Evolutionary conservation across 768 basidiomycete genomes (phyloP), one percentile per base, ranked within the genome.

Genomic region (Boletus barrowsii): DNA sequence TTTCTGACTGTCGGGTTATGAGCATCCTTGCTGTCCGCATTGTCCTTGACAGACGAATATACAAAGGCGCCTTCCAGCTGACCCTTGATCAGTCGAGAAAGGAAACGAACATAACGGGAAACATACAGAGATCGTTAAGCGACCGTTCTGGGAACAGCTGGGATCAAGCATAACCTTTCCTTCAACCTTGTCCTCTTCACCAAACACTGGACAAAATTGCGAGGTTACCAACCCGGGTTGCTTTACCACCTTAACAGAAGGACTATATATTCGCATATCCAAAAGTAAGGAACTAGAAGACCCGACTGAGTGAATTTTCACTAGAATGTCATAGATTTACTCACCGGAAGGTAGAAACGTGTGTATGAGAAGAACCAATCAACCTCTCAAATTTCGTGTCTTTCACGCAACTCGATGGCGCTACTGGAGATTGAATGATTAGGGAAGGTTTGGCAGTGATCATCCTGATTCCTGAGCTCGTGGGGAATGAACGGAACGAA

Each of bases 1-100:
- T 55, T 64, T 36, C 36, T 68, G 66, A 57, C 57, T 57, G 48
- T 49, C 57, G 63, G 45, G 54, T 58, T 40, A 44, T 62, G 58
- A 58, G 18, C 57, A 56, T 42, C 56, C 24, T 64, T 65, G 26
- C 66, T 56, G 10, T 58, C 55, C 10, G 42, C 35, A 13, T 62
- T 62, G 55, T 54, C 50, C 14, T 58, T 58, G 33, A 69, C 56
- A 24, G 72, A 70, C 30, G 65, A 54, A 49, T 81, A 83, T 18
- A 74, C 69, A 62, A 89, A 84, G 10, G 74, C 66, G 7, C 87
- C 87, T 72, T 87, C 84, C 47, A 89, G 70, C 87, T 89, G 56
- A 5, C 9, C 42, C 13, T 47, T 33, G 10, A 30, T 64, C 29
- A 56, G 47, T 29, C 29, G n/a, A 37, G 47, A 60, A 15, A 26